phyloP scores from a whole-genome alignment of 768 basidiomycete genomes.

The Amanita thiersii region DNA sequence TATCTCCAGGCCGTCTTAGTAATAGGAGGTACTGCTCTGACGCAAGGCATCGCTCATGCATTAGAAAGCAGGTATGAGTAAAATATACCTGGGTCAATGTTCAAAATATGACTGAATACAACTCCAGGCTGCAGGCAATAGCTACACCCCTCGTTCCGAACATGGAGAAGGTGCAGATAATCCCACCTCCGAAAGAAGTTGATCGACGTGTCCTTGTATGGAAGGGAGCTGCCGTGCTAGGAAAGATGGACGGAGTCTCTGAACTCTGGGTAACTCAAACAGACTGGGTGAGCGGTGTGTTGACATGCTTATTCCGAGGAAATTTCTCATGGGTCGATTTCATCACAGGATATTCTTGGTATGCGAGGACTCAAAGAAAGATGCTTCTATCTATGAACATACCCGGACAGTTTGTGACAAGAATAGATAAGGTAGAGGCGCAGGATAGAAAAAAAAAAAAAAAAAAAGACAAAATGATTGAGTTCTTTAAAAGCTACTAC shows the following conservation, averaged over 20 bases:
- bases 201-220: slow-evolving; percentile 87
- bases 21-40: slow-evolving; percentile 75
- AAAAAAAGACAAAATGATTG: too few species aligned
- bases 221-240: slow-evolving; percentile 91
- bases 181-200: slow-evolving; percentile 91
- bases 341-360: slow-evolving; percentile 59
- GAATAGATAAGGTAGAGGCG: too few species aligned
- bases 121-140: slow-evolving; percentile 64
- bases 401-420: too few species aligned
- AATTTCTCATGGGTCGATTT: slow-evolving; percentile 1
- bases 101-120: neutral
- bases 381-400: slow-evolving; percentile 73
- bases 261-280: slow-evolving; percentile 84
- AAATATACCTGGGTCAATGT: slow-evolving; percentile 2
- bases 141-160: slow-evolving; percentile 74
- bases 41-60: slow-evolving; percentile 80
- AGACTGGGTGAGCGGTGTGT: slow-evolving; percentile 67
- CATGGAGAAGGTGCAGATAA: slow-evolving; percentile 85
- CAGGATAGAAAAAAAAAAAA: too few species aligned
- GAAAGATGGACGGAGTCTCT: slow-evolving; percentile 82
- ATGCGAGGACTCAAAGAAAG: slow-evolving; percentile 78
- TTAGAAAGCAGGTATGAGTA: slow-evolving; percentile 71
- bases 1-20: slow-evolving; percentile 84
- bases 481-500: too few species aligned
- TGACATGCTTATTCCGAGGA: neutral